phyloP scores from a whole-genome alignment of 139 green algal species.

The Chlamydomonas schloesseri region DNA sequence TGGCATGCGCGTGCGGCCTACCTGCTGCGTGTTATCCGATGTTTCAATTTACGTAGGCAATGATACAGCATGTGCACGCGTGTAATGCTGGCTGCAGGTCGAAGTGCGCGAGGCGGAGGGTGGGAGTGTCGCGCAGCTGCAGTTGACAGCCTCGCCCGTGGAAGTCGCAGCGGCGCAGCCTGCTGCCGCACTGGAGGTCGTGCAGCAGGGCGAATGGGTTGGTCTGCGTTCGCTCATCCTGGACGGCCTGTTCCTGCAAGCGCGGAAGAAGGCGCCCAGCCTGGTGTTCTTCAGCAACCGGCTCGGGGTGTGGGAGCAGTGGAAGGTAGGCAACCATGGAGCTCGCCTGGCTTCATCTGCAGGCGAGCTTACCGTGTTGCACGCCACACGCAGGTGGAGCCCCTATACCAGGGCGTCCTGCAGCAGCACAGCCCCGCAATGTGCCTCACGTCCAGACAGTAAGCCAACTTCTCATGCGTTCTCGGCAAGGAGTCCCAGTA shows the following conservation, averaged over 20 bases:
- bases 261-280: slow-evolving; percentile 14
- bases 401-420: slow-evolving; percentile 33
- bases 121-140: not conserved
- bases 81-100: not conserved
- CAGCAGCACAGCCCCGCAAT: slow-evolving; percentile 33
- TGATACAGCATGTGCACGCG: not conserved
- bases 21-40: too few relatives aligned
- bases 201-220: slow-evolving; percentile 37
- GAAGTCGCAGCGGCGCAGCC: not conserved
- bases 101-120: not conserved
- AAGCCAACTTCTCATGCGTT: too few relatives aligned
- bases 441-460: slow-evolving; percentile 35
- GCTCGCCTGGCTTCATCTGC: too few relatives aligned
- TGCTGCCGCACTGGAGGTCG: slow-evolving; percentile 6
- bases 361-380: too few relatives aligned
- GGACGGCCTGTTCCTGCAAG: slow-evolving; percentile 19
- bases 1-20: too few relatives aligned
- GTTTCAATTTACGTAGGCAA: too few relatives aligned
- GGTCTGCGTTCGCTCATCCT: not conserved
- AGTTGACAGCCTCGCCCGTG: not conserved
- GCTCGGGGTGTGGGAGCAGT: slow-evolving; percentile 41
- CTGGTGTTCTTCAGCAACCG: slow-evolving; percentile 30
- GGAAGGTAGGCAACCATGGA: slow-evolving; percentile 33
- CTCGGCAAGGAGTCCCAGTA: too few relatives aligned
- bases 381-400: slow-evolving; percentile 20